Base-by-base conservation (phyloP, 768 basidiomycete species). In the Mycena rosella region DNA sequence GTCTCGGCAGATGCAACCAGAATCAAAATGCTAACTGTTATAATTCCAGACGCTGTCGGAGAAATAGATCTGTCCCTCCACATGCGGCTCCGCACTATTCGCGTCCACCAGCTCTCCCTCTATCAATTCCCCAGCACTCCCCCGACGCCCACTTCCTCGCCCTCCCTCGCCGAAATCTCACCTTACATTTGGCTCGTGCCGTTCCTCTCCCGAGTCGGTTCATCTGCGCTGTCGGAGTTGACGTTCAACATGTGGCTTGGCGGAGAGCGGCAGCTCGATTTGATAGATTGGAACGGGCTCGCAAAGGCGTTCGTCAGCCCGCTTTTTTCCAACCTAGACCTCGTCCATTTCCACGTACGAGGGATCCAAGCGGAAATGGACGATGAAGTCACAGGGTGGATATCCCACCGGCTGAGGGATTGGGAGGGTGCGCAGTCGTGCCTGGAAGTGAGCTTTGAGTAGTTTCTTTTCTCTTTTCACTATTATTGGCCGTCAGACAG, bases 211-310 rank as follows among this genome's bases (percentile, higher is more conserved):
- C 74, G 73, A 32, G 68, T 77, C 29, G 66, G 45, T 45, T 76
- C 78, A 14, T 47, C 54, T 30, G 54, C 54, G 11, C 32, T 80
- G 15, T 48, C 58, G n/a, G 63, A 70, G 42, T 63, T 79, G 15
- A 65, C 67, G 32, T 74, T 81, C 44, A 61, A 72, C 54, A 67
- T 82, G 11, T 82, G 80, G 80, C 65, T 83, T 48, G 79, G 78
- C 30, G 68, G 73, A 20, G 78, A 81, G 67, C 47, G 49, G 18
- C 78, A 82, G 61, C 74, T 82, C 15, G 75, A 80, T 55, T 44
- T 69, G 44, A 67, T 81, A 42, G 72, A 80, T 53, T 82, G 82
- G 81, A 15, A 48, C 18, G 66, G 57, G n/a, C 56, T 81, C 44
- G 73, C 63, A 26, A 26, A 29, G 0, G 54, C 78, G 15, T 70